These are phyloP conservation scores for Moesziomyces sp. DNA, from an alignment of 1,284 basidiomycete genomes.

Conservation along the genomic window DNA sequence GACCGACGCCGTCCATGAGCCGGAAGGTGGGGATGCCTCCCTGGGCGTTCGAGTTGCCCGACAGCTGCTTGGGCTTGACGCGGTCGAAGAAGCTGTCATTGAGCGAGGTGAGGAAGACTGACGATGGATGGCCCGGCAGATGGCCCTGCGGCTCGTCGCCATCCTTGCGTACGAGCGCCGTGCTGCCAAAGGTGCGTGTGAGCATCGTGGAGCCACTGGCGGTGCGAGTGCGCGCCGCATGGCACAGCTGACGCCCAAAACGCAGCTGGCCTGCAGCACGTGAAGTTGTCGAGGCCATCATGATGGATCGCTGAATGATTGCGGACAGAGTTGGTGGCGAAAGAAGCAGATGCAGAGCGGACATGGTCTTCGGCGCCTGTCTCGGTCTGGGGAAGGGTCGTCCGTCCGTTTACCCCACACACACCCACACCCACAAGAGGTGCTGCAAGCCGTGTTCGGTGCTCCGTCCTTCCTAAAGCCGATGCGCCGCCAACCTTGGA, in stretches of 20 bases:
- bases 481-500: too few relatives aligned
- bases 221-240: background rate
- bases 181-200: conserved; percentile 19
- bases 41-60: conserved; percentile 36
- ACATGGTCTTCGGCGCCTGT: too few relatives aligned
- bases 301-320: background rate
- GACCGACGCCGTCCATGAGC: conserved; percentile 55
- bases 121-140: conserved; percentile 55
- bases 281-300: conserved; percentile 13
- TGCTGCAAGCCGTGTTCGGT: too few relatives aligned
- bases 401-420: too few relatives aligned
- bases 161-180: conserved; percentile 19
- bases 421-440: too few relatives aligned
- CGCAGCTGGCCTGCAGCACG: conserved; percentile 10
- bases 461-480: background rate
- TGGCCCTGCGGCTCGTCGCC: conserved; percentile 50
- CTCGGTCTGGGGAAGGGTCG: too few relatives aligned
- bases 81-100: conserved; percentile 59
- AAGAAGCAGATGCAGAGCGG: too few relatives aligned
- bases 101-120: conserved; percentile 54
- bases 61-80: conserved; percentile 42
- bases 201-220: background rate
- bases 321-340: background rate
- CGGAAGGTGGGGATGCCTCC: conserved; percentile 62
- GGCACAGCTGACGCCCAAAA: conserved; percentile 7